A percentile compares a stretch with the other conserved stretches of the same genome.
phyloP scores from a whole-genome alignment of 1,284 basidiomycete species.

The Earliella scabrosa region DNA sequence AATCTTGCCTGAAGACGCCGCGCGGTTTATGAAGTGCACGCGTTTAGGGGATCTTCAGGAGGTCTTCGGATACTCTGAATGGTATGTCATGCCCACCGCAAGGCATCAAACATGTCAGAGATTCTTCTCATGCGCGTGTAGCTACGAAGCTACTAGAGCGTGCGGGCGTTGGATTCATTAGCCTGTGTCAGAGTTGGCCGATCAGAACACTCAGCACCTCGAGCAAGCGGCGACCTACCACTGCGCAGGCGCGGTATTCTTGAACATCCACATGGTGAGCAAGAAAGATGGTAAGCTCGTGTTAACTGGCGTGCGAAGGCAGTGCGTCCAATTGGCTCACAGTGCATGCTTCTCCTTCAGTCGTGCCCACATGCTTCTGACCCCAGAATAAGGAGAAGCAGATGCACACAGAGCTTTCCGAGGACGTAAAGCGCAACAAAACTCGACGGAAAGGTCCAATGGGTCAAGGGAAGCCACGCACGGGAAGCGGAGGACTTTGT shows the following conservation, averaged over 20 bases:
- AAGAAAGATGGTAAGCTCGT: not conserved
- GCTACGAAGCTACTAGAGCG: conserved; percentile 4
- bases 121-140: not conserved
- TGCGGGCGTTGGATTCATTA: no score
- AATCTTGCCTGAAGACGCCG: not conserved
- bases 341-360: not conserved
- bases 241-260: not conserved
- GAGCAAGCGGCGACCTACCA: no score
- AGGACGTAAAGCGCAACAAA: no score
- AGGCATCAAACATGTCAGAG: not conserved
- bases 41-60: not conserved
- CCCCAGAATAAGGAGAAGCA: not conserved
- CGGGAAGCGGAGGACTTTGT: not conserved
- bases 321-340: not conserved
- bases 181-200: not conserved
- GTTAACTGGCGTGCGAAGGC: not conserved
- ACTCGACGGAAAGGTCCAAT: not conserved
- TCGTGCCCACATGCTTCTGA: conserved; percentile 2
- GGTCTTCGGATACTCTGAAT: not conserved
- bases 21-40: not conserved
- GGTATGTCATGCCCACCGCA: conserved; percentile 6
- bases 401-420: no score
- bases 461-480: not conserved
- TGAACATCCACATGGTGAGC: not conserved
- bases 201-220: conserved; percentile 12